phyloP scores from a whole-genome alignment of 2,329 filamentous ascomycete species.

The Hymenoscyphus infarciens region DNA sequence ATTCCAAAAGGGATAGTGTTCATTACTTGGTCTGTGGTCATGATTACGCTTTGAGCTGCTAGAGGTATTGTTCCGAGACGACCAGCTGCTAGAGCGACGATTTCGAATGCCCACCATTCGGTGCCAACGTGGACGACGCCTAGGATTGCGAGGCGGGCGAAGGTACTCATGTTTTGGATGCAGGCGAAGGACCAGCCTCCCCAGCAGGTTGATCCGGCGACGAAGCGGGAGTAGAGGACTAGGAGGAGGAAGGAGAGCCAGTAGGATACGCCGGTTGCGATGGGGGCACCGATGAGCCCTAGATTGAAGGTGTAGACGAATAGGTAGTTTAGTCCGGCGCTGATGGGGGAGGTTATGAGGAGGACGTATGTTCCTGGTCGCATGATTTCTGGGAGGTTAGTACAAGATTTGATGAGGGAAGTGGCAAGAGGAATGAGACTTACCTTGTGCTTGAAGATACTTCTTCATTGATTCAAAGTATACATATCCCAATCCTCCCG shows the following conservation, averaged over 20 bases:
- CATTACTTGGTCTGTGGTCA: slow-evolving; percentile 81
- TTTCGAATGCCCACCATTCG: slow-evolving; percentile 95
- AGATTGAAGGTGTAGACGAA: slow-evolving; percentile 70
- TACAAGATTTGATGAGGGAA: slow-evolving; percentile 34
- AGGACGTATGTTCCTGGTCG: slow-evolving; percentile 79
- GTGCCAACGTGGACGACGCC: slow-evolving; percentile 82
- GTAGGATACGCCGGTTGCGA: slow-evolving; percentile 82
- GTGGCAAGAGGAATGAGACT: slow-evolving; percentile 57
- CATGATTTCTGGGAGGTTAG: slow-evolving; percentile 53
- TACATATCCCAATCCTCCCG: slow-evolving; percentile 80
- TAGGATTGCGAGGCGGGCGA: slow-evolving; percentile 69
- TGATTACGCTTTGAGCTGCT: slow-evolving; percentile 82
- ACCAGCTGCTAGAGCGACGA: slow-evolving; percentile 79
- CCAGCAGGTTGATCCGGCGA: slow-evolving; percentile 75
- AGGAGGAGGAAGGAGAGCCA: slow-evolving; percentile 79
- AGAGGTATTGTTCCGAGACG: slow-evolving; percentile 74
- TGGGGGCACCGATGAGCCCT: slow-evolving; percentile 72
- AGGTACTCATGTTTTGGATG: slow-evolving; percentile 64
- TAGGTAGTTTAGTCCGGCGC: slow-evolving; percentile 74
- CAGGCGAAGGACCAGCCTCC: slow-evolving; percentile 66
- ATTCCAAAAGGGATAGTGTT: slow-evolving; percentile 82
- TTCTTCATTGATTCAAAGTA: slow-evolving; percentile 87
- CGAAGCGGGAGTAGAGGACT: slow-evolving; percentile 66
- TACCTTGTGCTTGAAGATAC: slow-evolving; percentile 76
- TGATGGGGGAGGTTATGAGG: slow-evolving; percentile 76